Base-by-base conservation (phyloP, 768 basidiomycete genomes). In the Amanita fuliginea region DNA sequence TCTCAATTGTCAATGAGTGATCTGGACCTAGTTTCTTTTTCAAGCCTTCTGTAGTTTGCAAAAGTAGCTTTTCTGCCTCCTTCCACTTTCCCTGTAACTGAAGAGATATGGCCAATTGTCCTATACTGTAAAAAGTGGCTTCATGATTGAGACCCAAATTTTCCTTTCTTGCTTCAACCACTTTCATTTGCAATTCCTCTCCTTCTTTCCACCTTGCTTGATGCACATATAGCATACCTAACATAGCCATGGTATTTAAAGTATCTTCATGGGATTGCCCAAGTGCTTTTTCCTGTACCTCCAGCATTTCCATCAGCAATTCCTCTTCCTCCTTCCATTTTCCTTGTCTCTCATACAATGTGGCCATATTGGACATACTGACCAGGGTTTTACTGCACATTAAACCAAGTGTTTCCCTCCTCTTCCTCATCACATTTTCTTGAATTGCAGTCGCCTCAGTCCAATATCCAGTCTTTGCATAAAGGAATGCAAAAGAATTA, bases 351-450 rank as follows among this genome's bases (percentile, higher is more conserved):
- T 36, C 21, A 41, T 53, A 51, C 33, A 47, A 30, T 13, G 21
- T 8, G 19, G 55, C 55, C 34, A 54, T 37, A 49, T 46, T 52
- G 26, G 5, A 13, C 45, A 56, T 56, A 21, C 13, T 34, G 3
- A 2, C 37, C 11, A 56, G 13, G 3, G 53, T 58, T 33, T 52
- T 37, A 4, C 5, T 10, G 6, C 24, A 4, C 22, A 37, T 35
- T 22, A 26, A 35, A 10, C 46, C 46, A 7, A 47, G 46, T 16
- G 5, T 39, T n/a, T 47, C 35, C n/a, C 18, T 37, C 26, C 46
- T 47, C 22, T 21, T 26, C 19, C 24, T 24, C 46, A 47, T 3
- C 6, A 47, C 34, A 16, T 39, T 8, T 14, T 10, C 11, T 35
- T 16, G 18, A 10, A 47, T 19, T 10, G 16, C 35, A 14, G 36